A percentile compares a stretch with the other conserved stretches of the same genome.
phyloP scores from a whole-genome alignment of 1,284 basidiomycete genomes.

The Boletus albobrunnescens region DNA sequence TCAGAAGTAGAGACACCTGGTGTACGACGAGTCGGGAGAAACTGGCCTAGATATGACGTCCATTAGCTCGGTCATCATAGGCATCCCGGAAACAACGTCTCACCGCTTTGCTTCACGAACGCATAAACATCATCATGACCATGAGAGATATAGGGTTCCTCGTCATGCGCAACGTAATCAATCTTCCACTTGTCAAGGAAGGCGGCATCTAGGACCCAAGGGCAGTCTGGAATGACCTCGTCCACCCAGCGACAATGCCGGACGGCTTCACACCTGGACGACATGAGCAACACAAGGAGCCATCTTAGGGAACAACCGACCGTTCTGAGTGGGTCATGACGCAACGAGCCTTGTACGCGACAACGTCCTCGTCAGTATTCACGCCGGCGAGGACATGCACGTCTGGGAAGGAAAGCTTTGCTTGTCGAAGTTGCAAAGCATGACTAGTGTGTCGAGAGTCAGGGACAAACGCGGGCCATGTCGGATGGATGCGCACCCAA shows the following conservation, averaged over 20 bases:
- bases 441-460: constrained; percentile 50
- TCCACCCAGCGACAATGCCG: constrained; percentile 97
- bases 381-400: constrained; percentile 91
- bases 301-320: constrained; percentile 32
- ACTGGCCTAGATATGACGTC: constrained; percentile 65
- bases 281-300: constrained; percentile 18
- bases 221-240: constrained; percentile 90
- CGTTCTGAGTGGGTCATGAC: constrained; percentile 89
- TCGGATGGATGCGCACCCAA: constrained; percentile 57
- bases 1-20: constrained; percentile 93
- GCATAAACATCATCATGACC: constrained; percentile 85
- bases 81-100: constrained; percentile 11
- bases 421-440: constrained; percentile 90
- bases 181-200: constrained; percentile 85
- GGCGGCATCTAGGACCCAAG: constrained; percentile 84
- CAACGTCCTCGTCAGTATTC: constrained; percentile 78
- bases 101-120: constrained; percentile 78
- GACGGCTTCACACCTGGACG: constrained; percentile 70
- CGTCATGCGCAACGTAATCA: constrained; percentile 97
- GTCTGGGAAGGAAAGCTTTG: constrained; percentile 85
- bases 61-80: constrained; percentile 1
- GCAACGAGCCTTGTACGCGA: constrained; percentile 70
- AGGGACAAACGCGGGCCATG: constrained; percentile 11
- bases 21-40: constrained; percentile 92
- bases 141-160: constrained; percentile 74